Conservation (phyloP, 208 protist genomes). For the Vickermania spadyakhi region DNA sequence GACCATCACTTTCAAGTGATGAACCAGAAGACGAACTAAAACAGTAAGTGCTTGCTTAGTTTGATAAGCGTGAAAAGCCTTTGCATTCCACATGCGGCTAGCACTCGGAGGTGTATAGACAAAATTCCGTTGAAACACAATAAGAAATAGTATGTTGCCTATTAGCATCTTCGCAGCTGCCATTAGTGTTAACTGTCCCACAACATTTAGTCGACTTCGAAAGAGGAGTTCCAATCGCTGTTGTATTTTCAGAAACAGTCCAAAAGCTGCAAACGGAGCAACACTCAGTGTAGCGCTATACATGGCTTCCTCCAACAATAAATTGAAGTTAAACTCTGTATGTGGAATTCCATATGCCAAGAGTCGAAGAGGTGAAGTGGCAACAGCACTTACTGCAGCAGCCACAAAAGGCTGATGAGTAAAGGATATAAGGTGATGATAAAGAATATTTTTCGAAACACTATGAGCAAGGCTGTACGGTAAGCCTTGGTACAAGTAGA, state of each 20-base stretch:
- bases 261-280: slow-evolving; percentile 32
- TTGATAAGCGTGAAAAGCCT: slow-evolving; percentile 43
- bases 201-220: slow-evolving; percentile 14
- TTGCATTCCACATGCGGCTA: slow-evolving; percentile 25
- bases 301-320: slow-evolving; percentile 52
- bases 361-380: slow-evolving; percentile 46
- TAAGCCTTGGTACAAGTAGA: slow-evolving; percentile 27
- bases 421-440: slow-evolving; percentile 32
- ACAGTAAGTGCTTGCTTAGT: slow-evolving; percentile 42
- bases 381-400: slow-evolving; percentile 22
- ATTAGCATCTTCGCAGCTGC: slow-evolving; percentile 36
- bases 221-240: slow-evolving; percentile 24
- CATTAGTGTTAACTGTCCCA: slow-evolving; percentile 29
- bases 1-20: slow-evolving; percentile 23
- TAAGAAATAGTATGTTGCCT: slow-evolving; percentile 47
- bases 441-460: slow-evolving; percentile 45
- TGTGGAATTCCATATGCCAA: slow-evolving; percentile 49
- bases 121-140: slow-evolving; percentile 55
- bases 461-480: slow-evolving; percentile 15
- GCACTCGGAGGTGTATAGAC: slow-evolving; percentile 29
- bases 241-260: slow-evolving; percentile 18
- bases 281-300: slow-evolving; percentile 30
- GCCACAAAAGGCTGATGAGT: slow-evolving; percentile 22
- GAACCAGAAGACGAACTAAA: slow-evolving; percentile 37
- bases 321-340: slow-evolving; percentile 51